Evolutionary conservation across 1,284 basidiomycete genomes (phyloP).

Genomic region (Coniferiporia weirii): DNA sequence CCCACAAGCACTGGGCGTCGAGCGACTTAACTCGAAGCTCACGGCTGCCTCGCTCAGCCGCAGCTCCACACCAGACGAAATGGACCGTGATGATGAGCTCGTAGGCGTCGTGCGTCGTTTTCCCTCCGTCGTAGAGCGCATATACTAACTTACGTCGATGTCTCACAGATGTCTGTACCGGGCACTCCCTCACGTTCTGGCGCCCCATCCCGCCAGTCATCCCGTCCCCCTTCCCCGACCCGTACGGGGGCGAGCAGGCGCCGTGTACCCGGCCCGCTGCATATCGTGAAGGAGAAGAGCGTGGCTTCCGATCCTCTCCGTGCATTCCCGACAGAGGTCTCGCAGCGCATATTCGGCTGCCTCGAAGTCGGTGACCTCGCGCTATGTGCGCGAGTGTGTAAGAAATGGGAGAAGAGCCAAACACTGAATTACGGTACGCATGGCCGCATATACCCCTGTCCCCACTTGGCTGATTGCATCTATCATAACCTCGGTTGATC

Average conservation of each 20-base stretch:
- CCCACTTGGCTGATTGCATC: no score
- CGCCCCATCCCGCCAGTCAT: slow-evolving; percentile 31
- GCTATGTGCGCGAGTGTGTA: slow-evolving; percentile 72
- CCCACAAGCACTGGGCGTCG: slow-evolving; percentile 42
- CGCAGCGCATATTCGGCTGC: slow-evolving; percentile 68
- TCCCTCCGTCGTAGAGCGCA: background rate
- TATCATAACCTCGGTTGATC: slow-evolving; percentile 15
- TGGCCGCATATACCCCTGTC: no score
- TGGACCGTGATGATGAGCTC: slow-evolving; percentile 55
- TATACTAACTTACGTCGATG: slow-evolving; percentile 2
- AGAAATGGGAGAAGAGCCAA: slow-evolving; percentile 83
- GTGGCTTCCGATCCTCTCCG: slow-evolving; percentile 55
- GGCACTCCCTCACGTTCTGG: slow-evolving; percentile 56
- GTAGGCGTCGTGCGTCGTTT: slow-evolving; percentile 61
- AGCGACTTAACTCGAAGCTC: slow-evolving; percentile 40
- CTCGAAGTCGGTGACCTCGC: slow-evolving; percentile 68
- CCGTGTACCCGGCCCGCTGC: slow-evolving; percentile 36
- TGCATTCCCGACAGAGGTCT: slow-evolving; percentile 72
- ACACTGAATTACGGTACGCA: slow-evolving; percentile 81
- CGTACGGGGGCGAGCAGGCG: slow-evolving; percentile 40
- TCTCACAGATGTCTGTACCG: slow-evolving; percentile 56
- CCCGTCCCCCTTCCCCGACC: slow-evolving; percentile 60
- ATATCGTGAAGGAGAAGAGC: slow-evolving; percentile 29
- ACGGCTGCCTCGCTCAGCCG: slow-evolving; percentile 19
- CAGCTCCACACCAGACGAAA: slow-evolving; percentile 42